A percentile compares a stretch with the other conserved stretches of the same genome.
Evolutionary conservation across 805 yeast species (phyloP).

Genomic region (Monosporozyma aerobia): DNA sequence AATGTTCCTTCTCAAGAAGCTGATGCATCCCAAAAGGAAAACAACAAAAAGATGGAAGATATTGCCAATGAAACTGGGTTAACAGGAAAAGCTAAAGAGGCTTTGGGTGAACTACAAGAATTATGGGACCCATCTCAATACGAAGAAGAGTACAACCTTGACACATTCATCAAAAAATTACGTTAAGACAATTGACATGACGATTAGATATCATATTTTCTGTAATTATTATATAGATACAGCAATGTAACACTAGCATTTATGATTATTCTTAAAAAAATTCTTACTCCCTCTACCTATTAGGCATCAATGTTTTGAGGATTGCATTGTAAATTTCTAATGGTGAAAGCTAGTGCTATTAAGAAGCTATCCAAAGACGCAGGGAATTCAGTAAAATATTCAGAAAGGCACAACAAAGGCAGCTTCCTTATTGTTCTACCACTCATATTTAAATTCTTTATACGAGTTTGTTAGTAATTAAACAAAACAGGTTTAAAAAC

Average conservation of each 20-base stretch:
- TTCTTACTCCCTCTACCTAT: not conserved
- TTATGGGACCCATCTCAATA: slow-evolving; percentile 95
- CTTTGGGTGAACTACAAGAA: slow-evolving; percentile 81
- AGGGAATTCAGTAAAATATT: slow-evolving; percentile 20
- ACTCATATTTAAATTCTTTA: slow-evolving; percentile 17
- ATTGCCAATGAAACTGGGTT: slow-evolving; percentile 59
- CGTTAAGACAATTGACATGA: slow-evolving; percentile 26
- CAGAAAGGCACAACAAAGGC: slow-evolving; percentile 24
- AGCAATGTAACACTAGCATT: slow-evolving; percentile 4
- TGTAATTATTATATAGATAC: slow-evolving; percentile 1
- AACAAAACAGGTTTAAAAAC: not conserved
- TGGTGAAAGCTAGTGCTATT: slow-evolving; percentile 17
- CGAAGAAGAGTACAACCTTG: slow-evolving; percentile 93
- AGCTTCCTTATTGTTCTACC: slow-evolving; percentile 26
- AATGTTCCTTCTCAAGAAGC: slow-evolving; percentile 37
- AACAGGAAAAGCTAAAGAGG: slow-evolving; percentile 77
- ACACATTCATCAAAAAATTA: slow-evolving; percentile 78
- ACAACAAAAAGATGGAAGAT: slow-evolving; percentile 30
- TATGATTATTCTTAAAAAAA: slow-evolving; percentile 1
- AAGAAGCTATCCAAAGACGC: slow-evolving; percentile 17
- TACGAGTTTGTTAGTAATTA: slow-evolving; percentile 1
- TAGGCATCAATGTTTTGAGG: not conserved
- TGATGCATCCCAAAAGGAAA: slow-evolving; percentile 24
- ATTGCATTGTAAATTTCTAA: not conserved
- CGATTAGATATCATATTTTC: not conserved